phyloP scores from a whole-genome alignment of 495 filamentous ascomycete species.

The Terfezia boudieri region DNA sequence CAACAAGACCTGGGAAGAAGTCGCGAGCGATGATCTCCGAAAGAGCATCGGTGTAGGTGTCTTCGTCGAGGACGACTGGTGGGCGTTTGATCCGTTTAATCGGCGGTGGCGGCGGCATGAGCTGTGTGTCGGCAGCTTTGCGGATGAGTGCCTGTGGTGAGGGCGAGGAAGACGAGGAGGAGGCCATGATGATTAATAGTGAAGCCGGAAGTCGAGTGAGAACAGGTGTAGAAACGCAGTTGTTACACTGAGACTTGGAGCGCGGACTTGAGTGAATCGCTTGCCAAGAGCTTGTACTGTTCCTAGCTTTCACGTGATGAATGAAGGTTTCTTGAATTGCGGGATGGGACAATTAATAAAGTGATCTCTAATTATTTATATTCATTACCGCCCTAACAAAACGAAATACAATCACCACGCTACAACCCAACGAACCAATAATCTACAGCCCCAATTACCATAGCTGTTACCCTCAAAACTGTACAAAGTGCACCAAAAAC shows the following conservation, averaged over 20 bases:
- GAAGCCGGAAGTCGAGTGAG: too few relatives aligned
- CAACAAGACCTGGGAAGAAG: slow-evolving; percentile 82
- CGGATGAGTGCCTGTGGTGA: slow-evolving; percentile 34
- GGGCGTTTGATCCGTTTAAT: slow-evolving; percentile 86
- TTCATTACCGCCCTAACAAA: not conserved
- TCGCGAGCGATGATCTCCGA: slow-evolving; percentile 92
- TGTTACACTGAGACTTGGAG: too few relatives aligned
- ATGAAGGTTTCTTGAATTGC: too few relatives aligned
- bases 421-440: not conserved
- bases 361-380: too few relatives aligned
- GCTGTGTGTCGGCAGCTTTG: slow-evolving; percentile 39
- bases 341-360: too few relatives aligned
- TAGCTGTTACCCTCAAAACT: not conserved
- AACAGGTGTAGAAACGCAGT: too few relatives aligned
- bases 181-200: too few relatives aligned
- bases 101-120: slow-evolving; percentile 82
- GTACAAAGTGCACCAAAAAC: slow-evolving; percentile 14
- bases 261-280: too few relatives aligned
- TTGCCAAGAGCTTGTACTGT: too few relatives aligned
- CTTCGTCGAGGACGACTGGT: slow-evolving; percentile 74
- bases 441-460: not conserved
- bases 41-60: slow-evolving; percentile 71
- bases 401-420: not conserved
- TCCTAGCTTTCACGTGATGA: too few relatives aligned
- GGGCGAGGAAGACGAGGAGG: not conserved